Evolutionary conservation across 2,329 filamentous ascomycete species (phyloP).

Genomic region (Hypoxylon sp.): DNA sequence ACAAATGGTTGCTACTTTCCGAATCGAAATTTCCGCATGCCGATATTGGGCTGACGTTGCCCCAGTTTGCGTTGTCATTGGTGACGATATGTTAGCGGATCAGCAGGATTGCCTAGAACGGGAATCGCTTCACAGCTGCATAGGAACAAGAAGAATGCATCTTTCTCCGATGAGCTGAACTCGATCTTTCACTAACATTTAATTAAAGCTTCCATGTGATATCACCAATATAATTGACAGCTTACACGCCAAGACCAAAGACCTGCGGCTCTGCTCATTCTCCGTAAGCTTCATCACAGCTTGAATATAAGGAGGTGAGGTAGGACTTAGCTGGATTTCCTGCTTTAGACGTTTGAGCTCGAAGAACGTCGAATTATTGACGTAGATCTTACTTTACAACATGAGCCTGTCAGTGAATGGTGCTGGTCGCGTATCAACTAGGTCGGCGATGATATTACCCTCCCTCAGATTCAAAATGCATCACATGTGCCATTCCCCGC

Average conservation of each 20-base stretch:
- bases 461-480: neutral
- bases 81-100: neutral
- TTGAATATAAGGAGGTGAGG: neutral
- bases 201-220: neutral
- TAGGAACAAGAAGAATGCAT: neutral
- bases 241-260: neutral
- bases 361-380: conserved; percentile 20
- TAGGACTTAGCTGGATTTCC: conserved; percentile 28
- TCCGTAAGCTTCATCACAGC: neutral
- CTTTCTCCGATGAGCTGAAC: conserved; percentile 4
- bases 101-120: conserved; percentile 4
- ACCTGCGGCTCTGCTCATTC: neutral
- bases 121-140: conserved; percentile 6
- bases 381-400: conserved; percentile 15
- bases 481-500: neutral
- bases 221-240: neutral
- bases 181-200: neutral
- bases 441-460: neutral
- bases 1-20: neutral
- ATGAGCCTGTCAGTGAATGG: neutral
- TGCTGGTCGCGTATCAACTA: neutral
- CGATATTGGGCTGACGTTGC: conserved; percentile 19
- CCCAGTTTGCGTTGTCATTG: conserved; percentile 16
- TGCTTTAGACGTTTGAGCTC: neutral
- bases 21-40: neutral